Evolutionary conservation across 2,329 filamentous ascomycete species (phyloP).

Genomic region (Hypoxylon rubiginosum): DNA sequence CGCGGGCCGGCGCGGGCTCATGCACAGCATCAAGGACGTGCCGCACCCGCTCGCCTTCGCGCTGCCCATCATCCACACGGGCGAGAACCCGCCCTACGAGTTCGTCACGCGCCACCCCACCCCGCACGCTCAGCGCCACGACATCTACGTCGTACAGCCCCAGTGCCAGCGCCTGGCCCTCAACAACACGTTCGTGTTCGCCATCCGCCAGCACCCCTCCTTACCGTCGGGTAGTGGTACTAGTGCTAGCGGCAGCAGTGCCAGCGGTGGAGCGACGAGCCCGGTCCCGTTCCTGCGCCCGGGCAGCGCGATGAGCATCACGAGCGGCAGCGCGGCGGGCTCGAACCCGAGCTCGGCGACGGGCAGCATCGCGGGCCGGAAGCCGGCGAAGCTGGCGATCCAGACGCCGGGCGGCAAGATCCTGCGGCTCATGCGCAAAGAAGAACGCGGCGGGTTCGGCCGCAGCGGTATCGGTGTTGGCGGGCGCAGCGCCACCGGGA

Average conservation of each 20-base stretch:
- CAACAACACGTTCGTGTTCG: constrained; percentile 98
- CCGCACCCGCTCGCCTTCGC: constrained; percentile 91
- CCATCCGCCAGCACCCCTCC: constrained; percentile 91
- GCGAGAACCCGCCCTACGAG: constrained; percentile 93
- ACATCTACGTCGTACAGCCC: constrained; percentile 96
- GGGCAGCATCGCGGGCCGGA: constrained; percentile 70
- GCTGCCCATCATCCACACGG: constrained; percentile 89
- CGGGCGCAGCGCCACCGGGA: constrained; percentile 51
- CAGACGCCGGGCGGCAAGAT: constrained; percentile 97
- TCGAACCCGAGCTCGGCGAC: constrained; percentile 69
- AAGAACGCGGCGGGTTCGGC: constrained; percentile 67
- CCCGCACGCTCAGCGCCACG: constrained; percentile 95
- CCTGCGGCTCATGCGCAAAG: constrained; percentile 85
- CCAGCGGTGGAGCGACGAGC: constrained; percentile 57
- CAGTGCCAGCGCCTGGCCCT: constrained; percentile 89
- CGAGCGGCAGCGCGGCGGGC: constrained; percentile 65
- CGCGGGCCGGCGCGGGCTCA: constrained; percentile 91
- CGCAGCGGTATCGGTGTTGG: constrained; percentile 57
- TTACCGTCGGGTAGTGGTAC: constrained; percentile 41
- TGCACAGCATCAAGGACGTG: constrained; percentile 98
- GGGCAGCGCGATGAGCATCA: constrained; percentile 74
- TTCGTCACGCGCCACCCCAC: constrained; percentile 95
- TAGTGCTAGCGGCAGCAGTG: constrained; percentile 58
- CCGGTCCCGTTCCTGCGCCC: constrained; percentile 74
- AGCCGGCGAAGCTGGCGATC: constrained; percentile 95